Base-by-base conservation (phyloP, 2,329 filamentous ascomycete species). In the Neofusicoccum ribis region DNA sequence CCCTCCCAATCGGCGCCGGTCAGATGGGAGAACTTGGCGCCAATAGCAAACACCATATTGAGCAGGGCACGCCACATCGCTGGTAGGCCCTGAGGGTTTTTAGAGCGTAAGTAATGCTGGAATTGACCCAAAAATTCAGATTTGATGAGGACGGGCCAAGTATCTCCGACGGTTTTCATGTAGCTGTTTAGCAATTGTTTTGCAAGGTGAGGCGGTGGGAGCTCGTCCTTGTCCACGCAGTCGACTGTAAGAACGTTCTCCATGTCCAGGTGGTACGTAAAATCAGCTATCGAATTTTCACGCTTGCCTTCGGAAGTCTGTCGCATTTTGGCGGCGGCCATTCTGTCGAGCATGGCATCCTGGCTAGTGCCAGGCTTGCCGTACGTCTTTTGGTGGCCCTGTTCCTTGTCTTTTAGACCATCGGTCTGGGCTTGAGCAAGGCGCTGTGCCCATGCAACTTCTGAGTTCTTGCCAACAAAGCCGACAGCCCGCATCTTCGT, bases 1-100 rank as follows among this genome's bases (percentile, higher is more conserved):
- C 56, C 43, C 3, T 41, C 31, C 49, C 56, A 58, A 5, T 63
- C 66, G 3, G 71, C 70, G 58, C 71, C 66, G 3, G 67, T 71
- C 46, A 77, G 70, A 65, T 75, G 70, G 14, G 72, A 73, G 65
- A 76, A 75, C 27, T 72, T 71, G 17, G 78, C 72, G 8, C 76
- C 78, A 43, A 81, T 77, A 17, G 78, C 79, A 64, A 80, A 79
- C 2, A 80, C 72, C 15, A 80, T 41, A 56, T 81, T 79, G 46
- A 80, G 59, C 17, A 77, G 76, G 5, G 74, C 73, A 27, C 74
- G 72, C 78, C 77, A 80, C 27, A 73, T 71, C 34, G 23, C 63
- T 49, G 41, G 66, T 41, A 41, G 69, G 65, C 59, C 65, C 37
- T 54, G 69, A 66, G 27, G 66, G 50, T 31, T 67, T 64, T 37